Evolutionary conservation across 345 rosid species (phyloP).

Genomic region (Arabis hirsuta): DNA sequence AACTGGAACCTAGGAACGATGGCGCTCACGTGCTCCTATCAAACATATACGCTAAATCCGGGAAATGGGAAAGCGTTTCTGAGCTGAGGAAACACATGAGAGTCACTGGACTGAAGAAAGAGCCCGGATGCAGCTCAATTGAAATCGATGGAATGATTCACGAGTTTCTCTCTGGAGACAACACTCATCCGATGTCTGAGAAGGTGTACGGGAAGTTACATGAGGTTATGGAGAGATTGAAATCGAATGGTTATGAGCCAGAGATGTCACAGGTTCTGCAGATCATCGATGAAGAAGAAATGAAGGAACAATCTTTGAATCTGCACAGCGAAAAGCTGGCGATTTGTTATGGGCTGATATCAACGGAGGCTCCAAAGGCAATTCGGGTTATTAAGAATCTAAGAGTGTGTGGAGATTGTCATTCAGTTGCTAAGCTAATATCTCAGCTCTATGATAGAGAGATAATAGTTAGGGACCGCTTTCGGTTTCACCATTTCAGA

Average conservation of each 20-base stretch:
- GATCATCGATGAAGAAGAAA: slow-evolving; percentile 65
- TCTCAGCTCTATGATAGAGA: slow-evolving; percentile 62
- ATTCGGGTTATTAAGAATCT: slow-evolving; percentile 70
- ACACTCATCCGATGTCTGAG: slow-evolving; percentile 55
- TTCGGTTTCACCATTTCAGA: slow-evolving; percentile 70
- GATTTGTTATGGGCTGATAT: slow-evolving; percentile 68
- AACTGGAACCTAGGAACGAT: slow-evolving; percentile 62
- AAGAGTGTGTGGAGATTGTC: slow-evolving; percentile 74
- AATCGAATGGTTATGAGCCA: slow-evolving; percentile 56
- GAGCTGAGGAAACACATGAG: slow-evolving; percentile 67
- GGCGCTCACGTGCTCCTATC: slow-evolving; percentile 72
- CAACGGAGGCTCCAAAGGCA: slow-evolving; percentile 49
- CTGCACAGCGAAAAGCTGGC: slow-evolving; percentile 76
- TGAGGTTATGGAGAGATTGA: slow-evolving; percentile 55
- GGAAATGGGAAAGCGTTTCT: slow-evolving; percentile 64
- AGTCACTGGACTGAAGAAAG: slow-evolving; percentile 66
- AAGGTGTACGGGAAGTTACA: slow-evolving; percentile 59
- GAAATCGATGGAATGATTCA: slow-evolving; percentile 66
- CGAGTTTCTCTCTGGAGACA: slow-evolving; percentile 69
- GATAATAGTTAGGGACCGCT: slow-evolving; percentile 63
- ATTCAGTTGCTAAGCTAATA: slow-evolving; percentile 64
- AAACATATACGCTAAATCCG: slow-evolving; percentile 66
- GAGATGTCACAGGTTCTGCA: slow-evolving; percentile 66
- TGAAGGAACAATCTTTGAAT: slow-evolving; percentile 64
- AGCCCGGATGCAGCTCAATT: slow-evolving; percentile 78